Percentiles rank a stretch among this genome's conserved stretches.
Conservation (phyloP, 345 rosid genomes). For the Barbarea vulgaris region DNA sequence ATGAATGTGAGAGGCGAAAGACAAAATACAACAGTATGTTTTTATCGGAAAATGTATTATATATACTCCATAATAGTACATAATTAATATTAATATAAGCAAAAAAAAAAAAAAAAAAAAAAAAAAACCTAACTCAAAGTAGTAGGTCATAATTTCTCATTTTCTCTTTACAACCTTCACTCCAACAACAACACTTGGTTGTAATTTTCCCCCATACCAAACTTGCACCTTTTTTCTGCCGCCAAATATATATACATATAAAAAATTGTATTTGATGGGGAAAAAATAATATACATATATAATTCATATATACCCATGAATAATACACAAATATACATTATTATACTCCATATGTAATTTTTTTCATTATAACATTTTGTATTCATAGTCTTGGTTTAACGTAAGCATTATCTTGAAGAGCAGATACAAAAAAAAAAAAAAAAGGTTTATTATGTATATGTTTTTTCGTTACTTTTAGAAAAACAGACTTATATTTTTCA, state of each 20-base stretch:
- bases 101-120: not conserved
- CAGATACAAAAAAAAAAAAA: too few relatives aligned
- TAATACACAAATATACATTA: not conserved
- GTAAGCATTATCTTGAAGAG: not conserved
- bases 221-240: not conserved
- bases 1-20: not conserved
- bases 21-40: not conserved
- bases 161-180: constrained; percentile 8
- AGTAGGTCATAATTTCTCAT: not conserved
- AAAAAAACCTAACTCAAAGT: not conserved
- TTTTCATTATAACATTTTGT: not conserved
- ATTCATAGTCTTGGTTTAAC: constrained; percentile 6
- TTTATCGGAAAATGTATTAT: too few relatives aligned
- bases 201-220: not conserved
- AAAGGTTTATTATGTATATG: too few relatives aligned
- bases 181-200: not conserved
- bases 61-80: too few relatives aligned
- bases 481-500: not conserved
- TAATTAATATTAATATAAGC: not conserved
- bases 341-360: not conserved
- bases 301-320: too few relatives aligned
- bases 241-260: not conserved
- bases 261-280: too few relatives aligned
- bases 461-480: not conserved
- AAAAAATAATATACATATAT: not conserved